These are phyloP conservation scores for Fremontodendron californicum DNA, from an alignment of 345 rosid genomes.

Conservation along the genomic window DNA sequence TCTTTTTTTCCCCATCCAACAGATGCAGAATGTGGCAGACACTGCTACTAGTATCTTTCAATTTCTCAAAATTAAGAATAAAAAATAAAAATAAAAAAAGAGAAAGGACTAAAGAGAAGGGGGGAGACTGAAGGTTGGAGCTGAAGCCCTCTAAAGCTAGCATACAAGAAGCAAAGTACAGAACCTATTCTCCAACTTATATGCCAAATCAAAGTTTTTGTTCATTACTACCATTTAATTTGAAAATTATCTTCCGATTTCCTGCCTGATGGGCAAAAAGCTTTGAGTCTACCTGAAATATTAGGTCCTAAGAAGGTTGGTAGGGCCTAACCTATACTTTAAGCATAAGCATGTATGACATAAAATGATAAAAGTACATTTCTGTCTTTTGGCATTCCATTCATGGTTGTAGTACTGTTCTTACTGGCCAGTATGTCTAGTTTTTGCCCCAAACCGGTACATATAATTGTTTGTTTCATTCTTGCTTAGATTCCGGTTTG, in stretches of 20 bases:
- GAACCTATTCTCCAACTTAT: background rate
- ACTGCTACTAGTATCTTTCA: background rate
- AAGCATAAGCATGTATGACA: too few species aligned
- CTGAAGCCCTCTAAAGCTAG: background rate
- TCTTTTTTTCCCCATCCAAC: background rate
- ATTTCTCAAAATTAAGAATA: background rate
- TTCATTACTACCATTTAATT: background rate
- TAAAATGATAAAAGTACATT: too few species aligned
- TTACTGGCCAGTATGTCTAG: too few species aligned
- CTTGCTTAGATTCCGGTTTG: too few species aligned
- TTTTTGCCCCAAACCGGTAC: too few species aligned
- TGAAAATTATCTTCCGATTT: background rate
- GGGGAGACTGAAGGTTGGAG: background rate
- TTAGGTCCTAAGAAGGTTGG: too few species aligned
- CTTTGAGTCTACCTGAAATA: background rate
- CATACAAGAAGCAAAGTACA: background rate
- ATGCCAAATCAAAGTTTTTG: background rate
- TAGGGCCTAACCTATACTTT: too few species aligned
- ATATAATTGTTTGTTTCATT: too few species aligned
- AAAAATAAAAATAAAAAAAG: background rate
- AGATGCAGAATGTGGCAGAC: background rate
- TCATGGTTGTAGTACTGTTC: too few species aligned
- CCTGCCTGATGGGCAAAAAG: background rate
- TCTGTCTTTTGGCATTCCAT: too few species aligned
- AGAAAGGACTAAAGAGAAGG: background rate